Conservation (phyloP, 345 rosid species). For the Ceriops tagal region DNA sequence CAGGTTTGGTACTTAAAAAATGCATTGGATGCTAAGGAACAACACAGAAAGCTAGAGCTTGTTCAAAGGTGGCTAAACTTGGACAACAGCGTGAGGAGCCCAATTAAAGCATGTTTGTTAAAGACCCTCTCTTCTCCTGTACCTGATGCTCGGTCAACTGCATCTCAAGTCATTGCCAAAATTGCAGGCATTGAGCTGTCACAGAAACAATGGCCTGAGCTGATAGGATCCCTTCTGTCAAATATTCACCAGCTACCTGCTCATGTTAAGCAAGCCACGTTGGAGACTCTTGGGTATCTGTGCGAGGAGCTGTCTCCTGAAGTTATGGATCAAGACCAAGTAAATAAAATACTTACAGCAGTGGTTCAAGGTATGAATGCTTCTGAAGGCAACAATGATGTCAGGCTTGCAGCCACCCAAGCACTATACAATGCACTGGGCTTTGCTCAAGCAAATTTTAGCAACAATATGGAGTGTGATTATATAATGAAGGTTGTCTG, state of each 20-base stretch:
- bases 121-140: conserved; percentile 52
- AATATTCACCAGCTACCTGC: conserved; percentile 53
- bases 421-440: conserved; percentile 58
- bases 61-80: conserved; percentile 59
- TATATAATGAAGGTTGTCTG: conserved; percentile 63
- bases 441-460: conserved; percentile 70
- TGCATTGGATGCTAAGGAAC: conserved; percentile 64
- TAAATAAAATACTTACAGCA: conserved; percentile 61
- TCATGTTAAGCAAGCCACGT: conserved; percentile 56
- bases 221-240: conserved; percentile 49
- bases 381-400: conserved; percentile 52
- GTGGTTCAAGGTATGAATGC: conserved; percentile 68
- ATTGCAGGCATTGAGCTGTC: conserved; percentile 68
- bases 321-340: conserved; percentile 59
- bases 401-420: conserved; percentile 60
- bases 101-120: conserved; percentile 48
- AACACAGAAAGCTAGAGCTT: conserved; percentile 48
- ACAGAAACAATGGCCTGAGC: conserved; percentile 67
- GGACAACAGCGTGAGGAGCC: conserved; percentile 41
- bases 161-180: conserved; percentile 60
- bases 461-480: conserved; percentile 64
- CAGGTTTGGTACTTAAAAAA: conserved; percentile 61
- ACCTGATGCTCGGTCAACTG: conserved; percentile 54
- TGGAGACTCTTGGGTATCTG: conserved; percentile 62
- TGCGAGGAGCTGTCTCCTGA: conserved; percentile 66